A percentile compares a stretch with the other conserved stretches of the same genome.
Evolutionary conservation across 2,329 filamentous ascomycete genomes (phyloP).

Genomic region (Mycosphaerella arachidis): DNA sequence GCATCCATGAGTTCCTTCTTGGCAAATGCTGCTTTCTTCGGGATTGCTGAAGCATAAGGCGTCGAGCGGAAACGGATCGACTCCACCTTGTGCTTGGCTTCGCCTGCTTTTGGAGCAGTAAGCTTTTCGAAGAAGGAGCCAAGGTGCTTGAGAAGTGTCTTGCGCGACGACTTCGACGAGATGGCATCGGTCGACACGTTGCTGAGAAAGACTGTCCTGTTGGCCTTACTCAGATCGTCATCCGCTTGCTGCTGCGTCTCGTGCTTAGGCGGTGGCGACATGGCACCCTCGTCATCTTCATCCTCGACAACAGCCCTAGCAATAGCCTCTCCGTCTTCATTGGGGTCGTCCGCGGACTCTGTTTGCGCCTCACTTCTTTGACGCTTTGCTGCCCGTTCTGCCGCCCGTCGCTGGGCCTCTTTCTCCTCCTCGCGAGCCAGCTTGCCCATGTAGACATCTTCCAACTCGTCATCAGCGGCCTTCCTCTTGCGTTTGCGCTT

Average conservation of each 20-base stretch:
- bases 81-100: conserved; percentile 66
- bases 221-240: conserved; percentile 74
- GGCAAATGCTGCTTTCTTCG: conserved; percentile 91
- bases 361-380: conserved; percentile 26
- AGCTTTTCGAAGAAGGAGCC: conserved; percentile 63
- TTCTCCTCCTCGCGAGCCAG: conserved; percentile 48
- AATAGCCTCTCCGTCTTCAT: conserved; percentile 29
- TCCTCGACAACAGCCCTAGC: conserved; percentile 19
- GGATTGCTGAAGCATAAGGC: conserved; percentile 74
- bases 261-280: conserved; percentile 56
- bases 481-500: conserved; percentile 55
- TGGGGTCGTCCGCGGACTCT: conserved; percentile 23
- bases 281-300: conserved; percentile 40
- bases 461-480: conserved; percentile 58
- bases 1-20: conserved; percentile 85
- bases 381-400: conserved; percentile 30
- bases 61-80: conserved; percentile 93
- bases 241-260: conserved; percentile 44
- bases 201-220: conserved; percentile 84
- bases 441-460: conserved; percentile 65
- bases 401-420: conserved; percentile 25
- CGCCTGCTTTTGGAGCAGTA: conserved; percentile 41
- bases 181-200: conserved; percentile 85
- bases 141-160: conserved; percentile 70
- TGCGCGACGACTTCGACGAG: conserved; percentile 74